A percentile compares a stretch with the other conserved stretches of the same genome.
These are phyloP conservation scores for Bolboschoenus planiculmis DNA, from an alignment of 176 grass and related monocot species.

Conservation along the genomic window DNA sequence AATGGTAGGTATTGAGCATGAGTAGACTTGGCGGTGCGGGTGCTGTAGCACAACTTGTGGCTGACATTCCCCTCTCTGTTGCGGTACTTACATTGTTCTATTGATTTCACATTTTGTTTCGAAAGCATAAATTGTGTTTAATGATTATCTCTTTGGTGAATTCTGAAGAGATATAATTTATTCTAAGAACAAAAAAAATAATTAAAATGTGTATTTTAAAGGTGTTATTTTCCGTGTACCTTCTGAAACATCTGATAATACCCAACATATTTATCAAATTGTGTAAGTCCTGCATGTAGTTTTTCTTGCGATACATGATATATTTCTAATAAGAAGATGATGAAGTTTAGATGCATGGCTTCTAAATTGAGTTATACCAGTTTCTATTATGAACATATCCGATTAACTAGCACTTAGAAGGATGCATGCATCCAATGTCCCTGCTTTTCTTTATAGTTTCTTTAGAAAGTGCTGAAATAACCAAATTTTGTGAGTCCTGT, in stretches of 20 bases:
- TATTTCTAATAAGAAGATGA: background rate
- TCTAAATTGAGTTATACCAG: background rate
- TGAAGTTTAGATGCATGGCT: background rate
- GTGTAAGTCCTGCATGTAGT: background rate
- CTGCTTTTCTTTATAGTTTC: background rate
- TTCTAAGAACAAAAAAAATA: background rate
- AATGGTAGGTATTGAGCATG: conserved; percentile 88
- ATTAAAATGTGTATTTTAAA: background rate
- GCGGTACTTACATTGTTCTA: conserved; percentile 42
- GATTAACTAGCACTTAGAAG: background rate
- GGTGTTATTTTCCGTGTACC: background rate
- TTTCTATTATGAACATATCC: background rate
- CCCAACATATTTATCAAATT: background rate
- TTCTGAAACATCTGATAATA: background rate
- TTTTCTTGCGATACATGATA: background rate
- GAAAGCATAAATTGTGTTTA: background rate
- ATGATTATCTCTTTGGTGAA: background rate
- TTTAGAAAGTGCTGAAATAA: background rate
- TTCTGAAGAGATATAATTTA: background rate
- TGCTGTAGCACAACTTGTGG: conserved; percentile 93
- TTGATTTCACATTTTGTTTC: background rate
- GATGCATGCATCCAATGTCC: background rate
- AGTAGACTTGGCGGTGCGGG: conserved; percentile 93
- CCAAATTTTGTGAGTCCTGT: background rate
- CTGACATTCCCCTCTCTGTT: conserved; percentile 88